Evolutionary conservation across 345 rosid species (phyloP).

Genomic region (Angophora floribunda): DNA sequence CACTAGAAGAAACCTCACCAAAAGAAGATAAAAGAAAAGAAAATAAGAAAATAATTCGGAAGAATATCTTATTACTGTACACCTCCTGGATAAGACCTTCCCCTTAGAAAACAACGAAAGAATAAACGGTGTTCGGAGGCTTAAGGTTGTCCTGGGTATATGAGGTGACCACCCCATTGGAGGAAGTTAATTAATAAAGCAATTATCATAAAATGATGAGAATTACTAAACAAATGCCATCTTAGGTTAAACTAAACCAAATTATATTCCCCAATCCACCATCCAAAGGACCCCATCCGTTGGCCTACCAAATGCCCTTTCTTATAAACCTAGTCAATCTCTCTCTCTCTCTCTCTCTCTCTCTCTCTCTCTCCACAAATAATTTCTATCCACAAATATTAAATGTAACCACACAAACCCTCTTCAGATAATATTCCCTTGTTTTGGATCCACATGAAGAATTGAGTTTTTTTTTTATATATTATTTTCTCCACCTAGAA

Average conservation of each 20-base stretch:
- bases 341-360: not conserved
- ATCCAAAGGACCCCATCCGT: not conserved
- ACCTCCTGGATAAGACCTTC: not conserved
- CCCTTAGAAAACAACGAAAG: not conserved
- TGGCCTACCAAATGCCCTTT: not conserved
- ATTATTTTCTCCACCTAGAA: not conserved
- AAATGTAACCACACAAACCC: not conserved
- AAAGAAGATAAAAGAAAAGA: accelerated
- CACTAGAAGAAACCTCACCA: not conserved
- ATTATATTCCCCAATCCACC: not conserved
- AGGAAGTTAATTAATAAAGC: not conserved
- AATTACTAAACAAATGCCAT: not conserved
- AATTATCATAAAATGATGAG: not conserved
- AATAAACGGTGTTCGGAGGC: not conserved
- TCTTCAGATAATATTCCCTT: not conserved
- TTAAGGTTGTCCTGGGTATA: not conserved
- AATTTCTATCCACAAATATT: not conserved
- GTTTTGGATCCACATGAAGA: not conserved
- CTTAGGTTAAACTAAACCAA: not conserved
- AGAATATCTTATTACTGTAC: not conserved
- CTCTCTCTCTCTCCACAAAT: not conserved
- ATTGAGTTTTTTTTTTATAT: not conserved
- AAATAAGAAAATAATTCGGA: not conserved
- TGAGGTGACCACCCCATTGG: not conserved
- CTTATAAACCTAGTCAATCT: not conserved